Evolutionary conservation across 208 protist genomes (phyloP).

Genomic region (Porcisia deanei): DNA sequence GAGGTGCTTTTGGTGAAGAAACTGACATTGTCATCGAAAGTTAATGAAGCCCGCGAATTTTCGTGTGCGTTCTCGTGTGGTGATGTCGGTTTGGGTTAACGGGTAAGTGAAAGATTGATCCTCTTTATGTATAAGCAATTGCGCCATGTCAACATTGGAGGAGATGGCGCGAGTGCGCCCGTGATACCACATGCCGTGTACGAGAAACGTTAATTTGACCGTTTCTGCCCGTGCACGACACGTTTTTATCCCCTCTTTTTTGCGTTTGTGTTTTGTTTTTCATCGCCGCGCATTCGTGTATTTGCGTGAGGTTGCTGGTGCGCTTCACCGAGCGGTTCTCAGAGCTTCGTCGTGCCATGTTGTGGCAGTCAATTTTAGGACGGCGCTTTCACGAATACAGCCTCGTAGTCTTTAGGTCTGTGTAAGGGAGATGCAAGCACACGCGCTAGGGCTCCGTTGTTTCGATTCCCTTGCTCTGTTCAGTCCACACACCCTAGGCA

Average conservation of each 20-base stretch:
- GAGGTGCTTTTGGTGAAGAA: neutral
- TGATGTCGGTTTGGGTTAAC: neutral
- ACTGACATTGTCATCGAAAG: neutral
- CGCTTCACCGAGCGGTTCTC: neutral
- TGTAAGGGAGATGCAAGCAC: neutral
- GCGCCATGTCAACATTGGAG: neutral
- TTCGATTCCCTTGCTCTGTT: neutral
- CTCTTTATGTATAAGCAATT: neutral
- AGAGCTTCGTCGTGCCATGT: neutral
- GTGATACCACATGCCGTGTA: neutral
- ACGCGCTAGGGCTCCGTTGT: neutral
- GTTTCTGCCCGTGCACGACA: neutral
- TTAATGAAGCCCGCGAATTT: too few relatives aligned
- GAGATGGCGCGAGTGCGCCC: neutral
- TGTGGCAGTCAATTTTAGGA: neutral
- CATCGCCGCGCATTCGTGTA: neutral
- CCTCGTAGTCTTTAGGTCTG: neutral
- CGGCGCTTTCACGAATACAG: neutral
- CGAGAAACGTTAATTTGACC: neutral
- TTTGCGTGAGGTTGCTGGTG: too few relatives aligned
- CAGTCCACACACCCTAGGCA: neutral
- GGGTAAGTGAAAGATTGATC: neutral
- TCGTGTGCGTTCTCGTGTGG: neutral
- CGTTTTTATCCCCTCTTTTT: neutral
- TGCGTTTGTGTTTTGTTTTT: neutral